Base-by-base conservation (phyloP, 441 rosid species). In the Gossypium armourianum region DNA sequence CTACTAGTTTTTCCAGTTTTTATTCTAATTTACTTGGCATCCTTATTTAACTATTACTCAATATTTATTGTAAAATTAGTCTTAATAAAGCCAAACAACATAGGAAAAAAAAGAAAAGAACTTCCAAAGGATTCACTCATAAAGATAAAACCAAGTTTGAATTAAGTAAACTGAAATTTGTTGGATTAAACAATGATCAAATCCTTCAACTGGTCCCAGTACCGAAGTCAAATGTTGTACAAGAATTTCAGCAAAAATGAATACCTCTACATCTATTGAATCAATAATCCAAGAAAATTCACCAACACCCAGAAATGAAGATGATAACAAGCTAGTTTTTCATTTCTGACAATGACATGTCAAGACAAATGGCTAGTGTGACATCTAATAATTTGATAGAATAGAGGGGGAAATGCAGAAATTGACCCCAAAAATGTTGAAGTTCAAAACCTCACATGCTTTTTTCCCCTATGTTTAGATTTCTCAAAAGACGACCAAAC, bases 191-290 rank as follows among this genome's bases (percentile, higher is more conserved):
- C 13, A 16, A 61, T 23, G 62, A n/a, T n/a, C 8, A 61, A 32
- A 32, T 61, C 13, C 13, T 32, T 61, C 49, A 32, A 36, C 36
- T 9, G 50, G 65, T 16, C 23, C 65, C 6, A 29, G 6, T 29
- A 32, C 66, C 9, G 23, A 16, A 32, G 15, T 32, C 13, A 61
- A 16, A 61, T 16, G 24, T 32, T 17, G 66, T 16, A 32, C 16
- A 62, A 62, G 52, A 62, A 62, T 9, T 17, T 62, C 67, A 62
- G 50, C 50, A 36, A 36, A 32, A 40, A 36, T 62, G 52, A 36
- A 1, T 62, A 15, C 12, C 50, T 61, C 24, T 24, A 13, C 28
- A 53, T 56, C 43, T 13, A 26, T 24, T 59, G 63, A 36, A 26
- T 4, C 16, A 5, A 16, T 56, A 26, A 56, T 28, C 65, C 4